Evolutionary conservation across 2,329 filamentous ascomycete genomes (phyloP).

Genomic region (Epichloe festucae): DNA sequence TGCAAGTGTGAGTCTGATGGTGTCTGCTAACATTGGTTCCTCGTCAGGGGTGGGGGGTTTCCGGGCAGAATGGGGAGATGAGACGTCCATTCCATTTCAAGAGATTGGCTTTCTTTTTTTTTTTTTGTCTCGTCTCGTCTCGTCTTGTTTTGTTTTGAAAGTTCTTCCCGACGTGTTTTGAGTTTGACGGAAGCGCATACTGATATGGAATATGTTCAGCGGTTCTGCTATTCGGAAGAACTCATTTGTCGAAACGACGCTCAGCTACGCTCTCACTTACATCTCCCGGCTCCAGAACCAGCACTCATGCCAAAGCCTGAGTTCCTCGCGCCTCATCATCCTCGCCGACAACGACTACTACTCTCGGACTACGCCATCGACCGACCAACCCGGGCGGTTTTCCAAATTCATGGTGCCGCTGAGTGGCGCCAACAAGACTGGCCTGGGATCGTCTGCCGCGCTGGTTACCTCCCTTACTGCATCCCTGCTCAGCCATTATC

Average conservation of each 20-base stretch:
- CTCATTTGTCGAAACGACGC: conserved; percentile 82
- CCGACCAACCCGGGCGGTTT: conserved; percentile 41
- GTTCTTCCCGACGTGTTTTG: not conserved
- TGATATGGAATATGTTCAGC: conserved; percentile 16
- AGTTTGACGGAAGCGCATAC: not conserved
- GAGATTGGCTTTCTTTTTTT: too few species aligned
- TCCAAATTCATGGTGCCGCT: conserved; percentile 66
- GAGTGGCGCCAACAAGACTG: conserved; percentile 79
- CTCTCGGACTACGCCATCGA: conserved; percentile 40
- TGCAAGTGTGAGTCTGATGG: conserved; percentile 52
- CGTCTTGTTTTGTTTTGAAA: too few species aligned
- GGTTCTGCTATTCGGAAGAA: conserved; percentile 43
- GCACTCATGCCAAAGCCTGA: conserved; percentile 37
- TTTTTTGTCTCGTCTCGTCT: not conserved
- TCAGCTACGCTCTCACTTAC: conserved; percentile 80
- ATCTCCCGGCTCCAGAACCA: conserved; percentile 35
- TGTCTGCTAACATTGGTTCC: too few species aligned
- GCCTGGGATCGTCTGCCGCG: conserved; percentile 86
- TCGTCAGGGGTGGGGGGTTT: too few species aligned
- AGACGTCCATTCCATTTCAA: too few species aligned
- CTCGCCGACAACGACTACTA: conserved; percentile 96
- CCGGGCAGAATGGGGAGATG: too few species aligned
- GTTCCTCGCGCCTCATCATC: conserved; percentile 65
- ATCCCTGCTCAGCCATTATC: conserved; percentile 63
- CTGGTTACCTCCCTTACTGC: conserved; percentile 80